Conservation (phyloP, 2,329 filamentous ascomycete genomes). For the Lizonia empirigonia region DNA sequence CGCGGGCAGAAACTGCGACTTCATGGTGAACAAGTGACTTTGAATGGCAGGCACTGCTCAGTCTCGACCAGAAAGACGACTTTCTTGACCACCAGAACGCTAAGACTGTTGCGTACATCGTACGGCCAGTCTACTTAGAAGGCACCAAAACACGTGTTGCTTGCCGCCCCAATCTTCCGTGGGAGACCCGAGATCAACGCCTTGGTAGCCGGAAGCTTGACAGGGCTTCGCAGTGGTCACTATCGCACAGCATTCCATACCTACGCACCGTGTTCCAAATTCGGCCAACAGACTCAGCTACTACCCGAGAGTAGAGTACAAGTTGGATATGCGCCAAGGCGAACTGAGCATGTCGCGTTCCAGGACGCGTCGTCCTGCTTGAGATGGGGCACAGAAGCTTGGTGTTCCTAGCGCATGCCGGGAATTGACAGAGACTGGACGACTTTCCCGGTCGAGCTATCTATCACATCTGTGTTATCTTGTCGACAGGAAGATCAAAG, state of each 20-base stretch:
- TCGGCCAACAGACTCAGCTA: slow-evolving; percentile 7
- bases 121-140: slow-evolving; percentile 7
- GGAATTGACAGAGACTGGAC: background rate
- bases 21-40: slow-evolving; percentile 21
- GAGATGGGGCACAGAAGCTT: background rate
- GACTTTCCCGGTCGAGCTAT: background rate
- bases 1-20: slow-evolving; percentile 22
- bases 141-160: slow-evolving; percentile 4
- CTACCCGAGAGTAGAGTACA: slow-evolving; percentile 8
- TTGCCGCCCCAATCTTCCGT: slow-evolving; percentile 12
- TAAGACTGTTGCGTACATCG: slow-evolving; percentile 1
- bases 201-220: slow-evolving; percentile 17
- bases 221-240: slow-evolving; percentile 5
- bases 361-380: slow-evolving; percentile 6
- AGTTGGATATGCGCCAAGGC: slow-evolving; percentile 13
- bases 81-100: slow-evolving; percentile 7
- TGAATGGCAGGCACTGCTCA: slow-evolving; percentile 1
- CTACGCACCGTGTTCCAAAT: slow-evolving; percentile 5
- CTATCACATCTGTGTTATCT: slow-evolving; percentile 2
- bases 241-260: slow-evolving; percentile 2
- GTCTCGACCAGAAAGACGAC: background rate
- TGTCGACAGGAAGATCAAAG: slow-evolving; percentile 4
- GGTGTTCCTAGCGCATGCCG: background rate
- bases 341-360: background rate
- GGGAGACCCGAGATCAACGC: slow-evolving; percentile 28